Evolutionary conservation across 225 moss, liverwort and hornwort species (phyloP).

Genomic region (Physcomitrium patens): DNA sequence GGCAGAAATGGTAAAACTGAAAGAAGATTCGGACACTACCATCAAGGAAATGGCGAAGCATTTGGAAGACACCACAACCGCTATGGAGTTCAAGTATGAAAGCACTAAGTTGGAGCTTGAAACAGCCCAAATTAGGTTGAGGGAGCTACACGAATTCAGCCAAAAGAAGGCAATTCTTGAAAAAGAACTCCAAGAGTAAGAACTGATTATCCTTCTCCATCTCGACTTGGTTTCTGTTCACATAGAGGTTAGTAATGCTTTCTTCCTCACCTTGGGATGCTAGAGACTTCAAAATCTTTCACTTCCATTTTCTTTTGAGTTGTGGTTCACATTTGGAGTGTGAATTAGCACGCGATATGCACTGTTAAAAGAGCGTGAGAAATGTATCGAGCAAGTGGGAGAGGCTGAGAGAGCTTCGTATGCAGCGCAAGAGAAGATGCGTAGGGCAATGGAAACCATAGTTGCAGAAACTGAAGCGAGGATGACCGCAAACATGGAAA

Average conservation of each 20-base stretch:
- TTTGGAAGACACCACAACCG: constrained; percentile 46
- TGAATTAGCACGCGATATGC: constrained; percentile 58
- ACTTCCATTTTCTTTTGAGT: background rate
- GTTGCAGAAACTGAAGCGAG: constrained; percentile 79
- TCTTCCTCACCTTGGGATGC: background rate
- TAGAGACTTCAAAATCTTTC: background rate
- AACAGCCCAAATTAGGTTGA: constrained; percentile 72
- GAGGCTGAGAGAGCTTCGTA: constrained; percentile 80
- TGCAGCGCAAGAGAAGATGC: constrained; percentile 72
- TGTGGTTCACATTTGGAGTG: constrained; percentile 25
- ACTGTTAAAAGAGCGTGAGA: constrained; percentile 79
- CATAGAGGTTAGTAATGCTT: background rate
- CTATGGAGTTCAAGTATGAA: constrained; percentile 68
- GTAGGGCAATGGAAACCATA: constrained; percentile 73
- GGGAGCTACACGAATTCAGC: constrained; percentile 89
- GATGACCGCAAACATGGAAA: constrained; percentile 90
- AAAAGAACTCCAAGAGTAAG: constrained; percentile 76
- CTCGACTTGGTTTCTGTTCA: background rate
- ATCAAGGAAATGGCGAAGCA: constrained; percentile 54
- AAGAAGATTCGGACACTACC: constrained; percentile 44
- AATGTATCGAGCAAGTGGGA: constrained; percentile 78
- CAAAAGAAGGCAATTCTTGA: constrained; percentile 70
- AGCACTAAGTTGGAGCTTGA: constrained; percentile 74
- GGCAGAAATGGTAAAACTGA: constrained; percentile 43
- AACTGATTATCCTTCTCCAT: constrained; percentile 19